These are phyloP conservation scores for Monosporozyma yasuniensis DNA, from an alignment of 805 yeast species.

Conservation along the genomic window DNA sequence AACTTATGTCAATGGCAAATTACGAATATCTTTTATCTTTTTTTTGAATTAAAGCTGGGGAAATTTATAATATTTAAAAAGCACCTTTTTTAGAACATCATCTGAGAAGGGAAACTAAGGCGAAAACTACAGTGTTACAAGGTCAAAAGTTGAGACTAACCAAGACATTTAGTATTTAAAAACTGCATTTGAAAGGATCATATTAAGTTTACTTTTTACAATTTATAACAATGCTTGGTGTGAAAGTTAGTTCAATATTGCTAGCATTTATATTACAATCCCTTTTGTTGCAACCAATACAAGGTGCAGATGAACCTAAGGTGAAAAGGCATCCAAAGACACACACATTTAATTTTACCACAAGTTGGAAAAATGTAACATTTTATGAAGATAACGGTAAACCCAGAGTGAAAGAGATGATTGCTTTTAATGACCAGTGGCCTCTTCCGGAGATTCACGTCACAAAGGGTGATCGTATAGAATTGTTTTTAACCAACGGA, in stretches of 20 bases:
- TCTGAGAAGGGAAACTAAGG: background rate
- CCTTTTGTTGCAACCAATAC: background rate
- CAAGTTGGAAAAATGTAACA: slow-evolving; percentile 46
- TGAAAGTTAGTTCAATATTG: background rate
- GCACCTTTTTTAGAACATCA: background rate
- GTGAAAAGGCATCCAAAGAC: slow-evolving; percentile 13
- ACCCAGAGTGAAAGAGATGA: slow-evolving; percentile 35
- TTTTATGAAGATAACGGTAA: slow-evolving; percentile 1
- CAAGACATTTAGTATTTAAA: too few species aligned
- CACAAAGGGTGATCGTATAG: slow-evolving; percentile 53
- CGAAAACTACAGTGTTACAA: too few species aligned
- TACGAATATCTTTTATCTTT: background rate
- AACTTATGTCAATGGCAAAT: background rate
- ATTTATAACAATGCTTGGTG: background rate
- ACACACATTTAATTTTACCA: slow-evolving; percentile 49
- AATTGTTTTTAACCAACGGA: slow-evolving; percentile 54
- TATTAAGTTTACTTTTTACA: background rate
- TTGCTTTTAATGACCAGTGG: slow-evolving; percentile 65
- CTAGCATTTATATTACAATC: background rate
- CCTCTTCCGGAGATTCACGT: slow-evolving; percentile 65
- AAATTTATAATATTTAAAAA: background rate
- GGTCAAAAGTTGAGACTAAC: too few species aligned
- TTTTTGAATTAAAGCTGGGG: background rate
- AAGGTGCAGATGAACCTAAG: background rate
- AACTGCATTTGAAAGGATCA: too few species aligned